These are phyloP conservation scores for Fusarium sp. DNA, from an alignment of 2,329 filamentous ascomycete species.

Conservation along the genomic window DNA sequence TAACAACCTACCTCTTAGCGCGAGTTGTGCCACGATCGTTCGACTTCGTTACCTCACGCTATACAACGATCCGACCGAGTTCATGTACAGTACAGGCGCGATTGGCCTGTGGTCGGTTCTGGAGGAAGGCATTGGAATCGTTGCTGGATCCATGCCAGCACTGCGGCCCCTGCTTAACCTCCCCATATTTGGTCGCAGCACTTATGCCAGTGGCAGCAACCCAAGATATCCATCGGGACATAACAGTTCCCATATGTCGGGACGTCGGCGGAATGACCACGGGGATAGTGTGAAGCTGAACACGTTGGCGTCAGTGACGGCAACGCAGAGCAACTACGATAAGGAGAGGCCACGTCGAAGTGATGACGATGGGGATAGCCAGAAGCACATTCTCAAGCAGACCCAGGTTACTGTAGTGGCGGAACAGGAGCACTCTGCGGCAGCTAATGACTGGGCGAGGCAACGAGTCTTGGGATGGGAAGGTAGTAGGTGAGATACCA, in stretches of 20 bases:
- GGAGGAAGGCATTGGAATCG: constrained; percentile 39
- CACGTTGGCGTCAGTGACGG: background rate
- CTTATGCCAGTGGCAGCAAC: constrained; percentile 15
- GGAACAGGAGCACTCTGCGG: background rate
- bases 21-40: constrained; percentile 39
- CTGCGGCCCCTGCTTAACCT: constrained; percentile 35
- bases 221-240: constrained; percentile 12
- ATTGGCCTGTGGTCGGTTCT: constrained; percentile 41
- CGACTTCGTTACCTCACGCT: constrained; percentile 35
- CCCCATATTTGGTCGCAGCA: constrained; percentile 21
- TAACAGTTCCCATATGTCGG: background rate
- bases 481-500: background rate
- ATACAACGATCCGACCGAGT: constrained; percentile 37
- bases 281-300: constrained; percentile 10
- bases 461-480: constrained; percentile 2
- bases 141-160: constrained; percentile 41
- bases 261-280: background rate
- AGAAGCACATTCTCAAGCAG: constrained; percentile 40
- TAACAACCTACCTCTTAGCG: constrained; percentile 14
- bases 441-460: constrained; percentile 17
- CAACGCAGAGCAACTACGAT: constrained; percentile 4
- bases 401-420: constrained; percentile 25
- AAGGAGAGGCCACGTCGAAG: constrained; percentile 16
- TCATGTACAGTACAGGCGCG: constrained; percentile 38
- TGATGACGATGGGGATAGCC: constrained; percentile 36